Evolutionary conservation across 2,329 filamentous ascomycete genomes (phyloP).

Genomic region (Hymenoscyphus albidus): DNA sequence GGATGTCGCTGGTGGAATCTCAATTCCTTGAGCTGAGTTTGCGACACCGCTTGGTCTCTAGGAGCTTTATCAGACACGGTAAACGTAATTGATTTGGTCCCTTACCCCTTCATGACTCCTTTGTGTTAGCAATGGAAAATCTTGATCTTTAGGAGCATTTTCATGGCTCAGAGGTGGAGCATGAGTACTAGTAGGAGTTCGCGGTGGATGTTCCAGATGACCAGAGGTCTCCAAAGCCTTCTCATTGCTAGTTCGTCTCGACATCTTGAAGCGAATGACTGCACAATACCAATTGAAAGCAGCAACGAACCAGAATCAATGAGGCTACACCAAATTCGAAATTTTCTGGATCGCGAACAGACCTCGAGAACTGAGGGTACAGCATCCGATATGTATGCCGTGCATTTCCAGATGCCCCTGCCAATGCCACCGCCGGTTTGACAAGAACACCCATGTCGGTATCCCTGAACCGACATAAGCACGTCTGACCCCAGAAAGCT

Average conservation of each 20-base stretch:
- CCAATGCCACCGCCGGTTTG: not conserved
- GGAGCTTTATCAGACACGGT: not conserved
- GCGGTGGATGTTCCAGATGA: not conserved
- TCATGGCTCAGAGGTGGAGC: not conserved
- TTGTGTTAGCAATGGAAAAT: not conserved
- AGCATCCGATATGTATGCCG: not conserved
- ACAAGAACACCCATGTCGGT: not conserved
- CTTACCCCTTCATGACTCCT: not conserved
- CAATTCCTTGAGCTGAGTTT: not conserved
- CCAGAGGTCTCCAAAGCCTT: not conserved
- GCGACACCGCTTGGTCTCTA: not conserved
- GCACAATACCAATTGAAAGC: not conserved
- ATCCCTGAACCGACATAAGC: not conserved
- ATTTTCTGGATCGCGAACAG: not conserved
- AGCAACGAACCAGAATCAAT: not conserved
- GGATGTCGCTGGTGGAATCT: not conserved
- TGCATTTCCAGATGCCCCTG: conserved; percentile 1
- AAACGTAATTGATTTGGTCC: not conserved
- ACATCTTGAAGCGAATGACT: not conserved
- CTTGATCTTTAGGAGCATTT: not conserved
- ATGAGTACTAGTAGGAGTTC: not conserved
- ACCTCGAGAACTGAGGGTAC: not conserved
- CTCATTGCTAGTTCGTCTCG: not conserved
- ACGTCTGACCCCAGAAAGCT: not conserved
- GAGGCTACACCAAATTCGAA: not conserved